Conservation (phyloP, 2,329 filamentous ascomycete species). For the Dothistroma septosporum region DNA sequence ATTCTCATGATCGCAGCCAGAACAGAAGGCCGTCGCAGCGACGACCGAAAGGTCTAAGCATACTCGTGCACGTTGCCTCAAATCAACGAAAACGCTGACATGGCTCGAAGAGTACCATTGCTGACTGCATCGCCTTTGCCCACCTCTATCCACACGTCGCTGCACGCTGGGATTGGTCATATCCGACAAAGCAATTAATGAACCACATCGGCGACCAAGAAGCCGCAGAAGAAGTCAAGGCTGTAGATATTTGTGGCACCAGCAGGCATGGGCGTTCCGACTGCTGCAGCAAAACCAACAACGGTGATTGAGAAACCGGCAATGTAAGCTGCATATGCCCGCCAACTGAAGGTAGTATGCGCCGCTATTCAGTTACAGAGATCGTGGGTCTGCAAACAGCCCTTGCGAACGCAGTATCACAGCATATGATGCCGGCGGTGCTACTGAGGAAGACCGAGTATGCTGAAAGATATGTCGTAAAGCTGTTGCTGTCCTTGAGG, state of each 20-base stretch:
- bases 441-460: conserved; percentile 93
- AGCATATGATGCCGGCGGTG: conserved; percentile 80
- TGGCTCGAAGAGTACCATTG: conserved; percentile 18
- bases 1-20: no score
- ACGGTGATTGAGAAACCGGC: conserved; percentile 84
- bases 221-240: conserved; percentile 84
- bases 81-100: no score
- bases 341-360: conserved; percentile 80
- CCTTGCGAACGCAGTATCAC: conserved; percentile 79
- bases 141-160: conserved; percentile 73
- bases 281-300: conserved; percentile 80
- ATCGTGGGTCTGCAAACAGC: conserved; percentile 72
- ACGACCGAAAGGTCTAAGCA: no score
- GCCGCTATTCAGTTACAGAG: conserved; percentile 65
- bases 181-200: conserved; percentile 70
- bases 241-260: conserved; percentile 85
- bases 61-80: no score
- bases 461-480: conserved; percentile 85
- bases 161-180: conserved; percentile 69
- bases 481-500: conserved; percentile 69
- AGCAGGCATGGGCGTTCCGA: conserved; percentile 66
- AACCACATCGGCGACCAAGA: conserved; percentile 61
- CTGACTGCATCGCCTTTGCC: conserved; percentile 52
- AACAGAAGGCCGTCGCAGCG: no score
- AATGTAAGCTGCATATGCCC: conserved; percentile 78